These are phyloP conservation scores for Globisporangium irregulare DNA, from an alignment of 352 stramenopile species.

Conservation along the genomic window DNA sequence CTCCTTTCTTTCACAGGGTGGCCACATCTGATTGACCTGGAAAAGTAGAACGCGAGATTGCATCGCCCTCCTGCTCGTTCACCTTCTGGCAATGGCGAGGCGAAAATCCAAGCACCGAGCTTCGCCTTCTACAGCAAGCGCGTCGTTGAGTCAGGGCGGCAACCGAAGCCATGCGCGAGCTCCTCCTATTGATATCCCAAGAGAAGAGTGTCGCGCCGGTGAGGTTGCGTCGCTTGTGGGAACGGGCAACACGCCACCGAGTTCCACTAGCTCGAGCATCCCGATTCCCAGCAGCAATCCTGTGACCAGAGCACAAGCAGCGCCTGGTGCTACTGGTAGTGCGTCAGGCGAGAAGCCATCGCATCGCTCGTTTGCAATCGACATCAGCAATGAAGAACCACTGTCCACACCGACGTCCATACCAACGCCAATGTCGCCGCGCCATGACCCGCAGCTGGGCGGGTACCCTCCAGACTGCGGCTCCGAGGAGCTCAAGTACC, in stretches of 20 bases:
- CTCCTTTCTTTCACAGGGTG: not conserved
- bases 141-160: not conserved
- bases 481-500: conserved; percentile 68
- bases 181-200: not conserved
- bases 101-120: conserved; percentile 1
- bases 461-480: conserved; percentile 78
- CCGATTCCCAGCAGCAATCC: not conserved
- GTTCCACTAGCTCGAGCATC: not conserved
- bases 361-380: conserved; percentile 3
- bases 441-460: conserved; percentile 58
- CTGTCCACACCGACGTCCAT: not conserved
- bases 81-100: not conserved
- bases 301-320: not conserved
- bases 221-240: conserved; percentile 11
- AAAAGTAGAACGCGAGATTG: not conserved
- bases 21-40: not conserved
- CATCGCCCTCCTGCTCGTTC: not conserved
- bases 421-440: conserved; percentile 27
- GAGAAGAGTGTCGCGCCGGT: conserved; percentile 5
- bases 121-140: not conserved
- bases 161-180: not conserved
- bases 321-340: not conserved
- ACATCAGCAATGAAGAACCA: not conserved
- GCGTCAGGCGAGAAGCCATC: not conserved
- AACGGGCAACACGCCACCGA: not conserved